Base-by-base conservation (phyloP, 2,329 filamentous ascomycete genomes). In the Nemania bipapillata region DNA sequence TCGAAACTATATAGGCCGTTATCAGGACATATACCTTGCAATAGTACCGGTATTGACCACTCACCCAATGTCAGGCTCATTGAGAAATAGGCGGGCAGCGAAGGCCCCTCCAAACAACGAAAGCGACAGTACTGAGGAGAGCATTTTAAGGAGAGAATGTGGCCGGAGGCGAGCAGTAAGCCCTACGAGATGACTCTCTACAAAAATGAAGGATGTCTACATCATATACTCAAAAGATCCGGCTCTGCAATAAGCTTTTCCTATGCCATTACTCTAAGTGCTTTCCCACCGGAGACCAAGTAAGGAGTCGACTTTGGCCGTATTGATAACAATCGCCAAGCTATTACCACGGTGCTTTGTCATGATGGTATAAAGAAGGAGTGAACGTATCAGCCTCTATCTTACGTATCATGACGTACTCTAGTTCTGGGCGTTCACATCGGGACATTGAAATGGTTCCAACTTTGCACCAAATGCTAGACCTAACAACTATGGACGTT, bases 51-150 rank as follows among this genome's bases (percentile, higher is more conserved):
- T 17, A 28, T 47, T n/a, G 20, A 4, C 12, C 2, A 40, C 64
- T 64, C 26, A 73, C 70, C 73, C 83, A 1, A 82, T 85, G 61
- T 84, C 82, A 8, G 83, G 81, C 76, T 83, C 80, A 60, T 83
- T 81, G 35, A 84, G 73, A 74, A 82, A 84, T 4, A 79, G 81
- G 26, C 83, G 80, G 59, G 82, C 81, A 40, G 81, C 83, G 45
- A 81, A 72, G 60, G 77, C 81, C 53, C 77, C 78, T 37, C 80
- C 75, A 49, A 45, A n/a, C 40, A 45, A 17, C 2, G 40, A 45
- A 17, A 45, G 40, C 7, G 40, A n/a, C 40, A 45, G 40, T 45
- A 45, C 40, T 45, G 40, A 45, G 8, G 40, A 45, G 40, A 45
- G 40, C 40, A 45, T 45, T 45, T 45, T 45, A n/a, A 45, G 40